Conservation (phyloP, 2,329 filamentous ascomycete species). For the Talaromyces islandicus region DNA sequence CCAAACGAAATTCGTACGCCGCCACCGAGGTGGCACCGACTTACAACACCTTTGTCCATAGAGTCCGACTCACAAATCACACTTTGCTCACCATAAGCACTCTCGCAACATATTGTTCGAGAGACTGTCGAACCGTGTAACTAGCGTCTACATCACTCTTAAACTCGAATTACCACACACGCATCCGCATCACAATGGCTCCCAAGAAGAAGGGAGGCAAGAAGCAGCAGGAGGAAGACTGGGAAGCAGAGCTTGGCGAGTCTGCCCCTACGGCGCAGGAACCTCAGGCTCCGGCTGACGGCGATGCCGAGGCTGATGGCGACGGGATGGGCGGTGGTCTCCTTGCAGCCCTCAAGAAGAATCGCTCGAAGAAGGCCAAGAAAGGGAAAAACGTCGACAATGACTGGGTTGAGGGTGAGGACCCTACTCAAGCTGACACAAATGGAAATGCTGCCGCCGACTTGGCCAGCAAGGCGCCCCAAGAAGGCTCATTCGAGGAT, state of each 20-base stretch:
- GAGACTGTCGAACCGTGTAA: background rate
- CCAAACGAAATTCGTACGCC: background rate
- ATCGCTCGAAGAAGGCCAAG: conserved; percentile 82
- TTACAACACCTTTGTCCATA: background rate
- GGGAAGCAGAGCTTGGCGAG: conserved; percentile 90
- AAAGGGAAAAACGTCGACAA: conserved; percentile 66
- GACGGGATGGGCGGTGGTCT: conserved; percentile 58
- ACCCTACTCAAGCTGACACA: conserved; percentile 40
- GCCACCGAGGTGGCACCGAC: background rate
- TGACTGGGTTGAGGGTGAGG: conserved; percentile 65
- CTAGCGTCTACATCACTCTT: background rate
- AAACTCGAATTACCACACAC: background rate
- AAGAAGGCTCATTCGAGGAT: conserved; percentile 76
- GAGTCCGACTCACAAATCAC: background rate
- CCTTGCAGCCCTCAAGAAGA: conserved; percentile 75
- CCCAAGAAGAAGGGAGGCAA: conserved; percentile 96
- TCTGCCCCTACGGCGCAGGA: conserved; percentile 45
- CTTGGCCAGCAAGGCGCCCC: conserved; percentile 63
- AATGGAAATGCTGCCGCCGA: conserved; percentile 31
- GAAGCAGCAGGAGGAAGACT: conserved; percentile 81
- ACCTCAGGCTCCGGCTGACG: conserved; percentile 41
- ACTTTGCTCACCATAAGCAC: too few relatives aligned
- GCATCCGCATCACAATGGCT: conserved; percentile 55
- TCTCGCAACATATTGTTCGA: background rate
- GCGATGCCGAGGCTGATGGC: conserved; percentile 45